Base-by-base conservation (phyloP, 2,329 filamentous ascomycete genomes). In the Colletotrichum cordylinicola region DNA sequence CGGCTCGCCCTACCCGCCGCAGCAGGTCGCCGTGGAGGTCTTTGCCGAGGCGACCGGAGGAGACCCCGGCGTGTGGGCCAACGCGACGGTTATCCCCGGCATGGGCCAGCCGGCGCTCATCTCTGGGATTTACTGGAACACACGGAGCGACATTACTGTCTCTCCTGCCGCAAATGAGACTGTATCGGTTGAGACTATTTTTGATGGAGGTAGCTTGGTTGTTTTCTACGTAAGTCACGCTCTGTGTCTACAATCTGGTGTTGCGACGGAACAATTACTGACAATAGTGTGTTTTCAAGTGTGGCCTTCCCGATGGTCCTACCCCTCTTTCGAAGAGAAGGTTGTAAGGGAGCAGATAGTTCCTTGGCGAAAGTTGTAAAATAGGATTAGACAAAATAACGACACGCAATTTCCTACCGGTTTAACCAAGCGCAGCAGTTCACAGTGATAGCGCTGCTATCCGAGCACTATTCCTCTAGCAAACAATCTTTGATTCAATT, bases 1-100 rank as follows among this genome's bases (percentile, higher is more conserved):
- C 16, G 72, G 72, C 48, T 71, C 60, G n/a, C 67, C 72, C 0
- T 74, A 74, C 33, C 67, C n/a, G 6, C 72, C 72, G 8, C 72
- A 71, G 33, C 43, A 60, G 29, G 72, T 74, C 35, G 48, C 6
- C 9, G 16, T 74, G 16, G 10, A 71, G 43, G 35, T 71, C 1
- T 66, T 71, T 6, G 21, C 61, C 13, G 15, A 58, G 8, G 27
- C 60, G 8, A 60, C 60, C 6, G 60, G 31, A 12, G 70, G 65
- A 27, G 18, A 71, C 9, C 72, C 67, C 6, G 58, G 67, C 3
- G 27, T 48, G 10, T 74, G 67, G 67, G 67, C 67, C 48, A 74
- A 71, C 43, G 72, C 67, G 10, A 71, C 72, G 4, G 67, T 71
- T 0, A 52, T 10, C 6, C 60, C 72, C 8, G 72, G 72, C 3